A percentile compares a stretch with the other conserved stretches of the same genome.
Evolutionary conservation across 2,329 filamentous ascomycete species (phyloP).

Genomic region (Colletotrichum sp.): DNA sequence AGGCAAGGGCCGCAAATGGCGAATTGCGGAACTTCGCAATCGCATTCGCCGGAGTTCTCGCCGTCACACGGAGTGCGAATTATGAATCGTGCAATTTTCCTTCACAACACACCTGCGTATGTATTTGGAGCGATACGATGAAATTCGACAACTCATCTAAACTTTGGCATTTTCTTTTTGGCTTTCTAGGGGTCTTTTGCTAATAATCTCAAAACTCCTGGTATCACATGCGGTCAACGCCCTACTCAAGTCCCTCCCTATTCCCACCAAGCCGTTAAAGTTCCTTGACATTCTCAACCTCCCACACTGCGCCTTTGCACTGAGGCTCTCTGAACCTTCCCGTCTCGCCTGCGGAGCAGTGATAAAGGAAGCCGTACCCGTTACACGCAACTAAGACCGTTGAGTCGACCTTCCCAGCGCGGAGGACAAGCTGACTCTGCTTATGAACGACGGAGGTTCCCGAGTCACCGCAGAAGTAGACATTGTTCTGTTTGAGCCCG

Average conservation of each 20-base stretch:
- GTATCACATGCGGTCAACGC: accelerated
- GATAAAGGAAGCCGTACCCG: background rate
- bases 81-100: accelerated
- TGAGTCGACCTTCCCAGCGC: background rate
- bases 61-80: background rate
- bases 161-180: no score
- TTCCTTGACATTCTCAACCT: background rate
- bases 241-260: background rate
- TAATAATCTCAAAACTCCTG: background rate
- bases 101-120: accelerated
- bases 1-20: background rate
- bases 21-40: background rate
- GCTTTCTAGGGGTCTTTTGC: background rate
- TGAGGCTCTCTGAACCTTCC: background rate
- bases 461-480: background rate
- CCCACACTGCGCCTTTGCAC: background rate
- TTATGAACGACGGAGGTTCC: background rate
- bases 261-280: background rate
- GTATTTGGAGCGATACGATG: accelerated
- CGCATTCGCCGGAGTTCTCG: background rate
- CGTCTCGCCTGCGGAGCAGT: background rate
- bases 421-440: background rate
- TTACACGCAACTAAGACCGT: background rate
- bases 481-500: background rate
- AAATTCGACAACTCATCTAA: no score